Evolutionary conservation across 2,329 filamentous ascomycete species (phyloP), one percentile per base, ranked within the genome.

Genomic region (Niveomyces coronatus): DNA sequence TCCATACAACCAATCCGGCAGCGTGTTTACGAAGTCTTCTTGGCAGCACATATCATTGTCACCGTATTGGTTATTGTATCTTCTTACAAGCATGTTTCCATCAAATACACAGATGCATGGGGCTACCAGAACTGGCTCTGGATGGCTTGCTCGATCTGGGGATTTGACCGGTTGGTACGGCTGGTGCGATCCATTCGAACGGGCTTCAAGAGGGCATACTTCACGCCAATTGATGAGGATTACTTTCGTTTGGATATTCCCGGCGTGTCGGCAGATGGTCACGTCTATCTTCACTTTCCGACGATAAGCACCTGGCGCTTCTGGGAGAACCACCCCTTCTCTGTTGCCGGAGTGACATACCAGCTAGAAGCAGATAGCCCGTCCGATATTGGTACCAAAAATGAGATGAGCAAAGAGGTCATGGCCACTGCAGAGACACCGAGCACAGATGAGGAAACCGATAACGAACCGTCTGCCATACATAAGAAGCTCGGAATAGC

Each of bases 21-120:
- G 23, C 49, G 44, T 24, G 47, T 49, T 4, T 69, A 65, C 45
- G 65, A 69, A 47, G 20, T 64, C 0, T 71, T 72, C 44, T 53
- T 71, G 0, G 44, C 60, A 5, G 43, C 50, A 8, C 68, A 71
- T 31, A 59, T 71, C 17, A 35, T 56, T 3, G 33, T 70, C 0
- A 53, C 64, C 0, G 49, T 64, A 4, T 38, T 70, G 2, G 49
- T 58, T 8, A 33, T 72, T 3, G 56, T 63, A 2, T 65, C 60
- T 3, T 57, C 56, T 24, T 69, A 58, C 51, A 62, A 61, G 29
- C 67, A 71, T 37, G 58, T 68, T 32, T 42, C 50, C 4, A 39
- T 51, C 8, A 47, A 53, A 0, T 67, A 61, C 43, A 35, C 47
- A 1, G 50, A 56, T 24, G 47, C 54, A 4, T 65, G 61, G 50